Evolutionary conservation across 371 early-diverging fungal genomes (phyloP), one percentile per base, ranked within the genome.

Genomic region (Mycotypha africana): DNA sequence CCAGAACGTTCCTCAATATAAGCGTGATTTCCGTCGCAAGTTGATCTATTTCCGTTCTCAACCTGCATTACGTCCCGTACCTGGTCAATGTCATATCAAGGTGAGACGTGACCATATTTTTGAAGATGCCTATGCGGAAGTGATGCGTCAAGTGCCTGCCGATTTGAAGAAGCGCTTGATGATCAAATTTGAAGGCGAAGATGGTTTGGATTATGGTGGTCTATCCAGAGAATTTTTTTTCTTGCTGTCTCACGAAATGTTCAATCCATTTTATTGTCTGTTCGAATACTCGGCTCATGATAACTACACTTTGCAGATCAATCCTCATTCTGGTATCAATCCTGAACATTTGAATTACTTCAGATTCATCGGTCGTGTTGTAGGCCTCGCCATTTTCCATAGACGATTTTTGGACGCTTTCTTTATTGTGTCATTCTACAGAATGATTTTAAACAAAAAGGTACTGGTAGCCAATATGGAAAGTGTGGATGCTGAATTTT

Each of bases 311-410:
- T 78, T 95, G 31, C 95, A 96, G 60, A 95, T 97, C 69, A 98
- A 93, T 70, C 94, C 95, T 34, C 86, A 93, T 62, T 94, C 95
- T 23, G 84, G 85, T 42, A 85, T 98, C 53, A 97, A 98, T 68
- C 95, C 98, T 16, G 98, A 99, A 63, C 99, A 99, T 67, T 74
- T 99, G 45, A 89, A 92, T 64, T 97, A 95, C 76, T 99, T 97
- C 76, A 88, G 85, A 63, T 99, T 99, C 61, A 93, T 97, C 56
- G 99, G 99, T 14, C 88, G 99, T 40, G 88, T 95, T 3, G 86
- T 98, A 34, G 99, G 97, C 21, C 76, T 95, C 55, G 92, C 95
- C 19, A 92, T 98, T 42, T 95, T 95, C 83, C 97, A 99, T 67
- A 89, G 94, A 42, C 86, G 93, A 34, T 91, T 92, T 75, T 71